Evolutionary conservation across 441 rosid species (phyloP), one percentile per base, ranked within the genome.

Genomic region (Populus tomentosa): DNA sequence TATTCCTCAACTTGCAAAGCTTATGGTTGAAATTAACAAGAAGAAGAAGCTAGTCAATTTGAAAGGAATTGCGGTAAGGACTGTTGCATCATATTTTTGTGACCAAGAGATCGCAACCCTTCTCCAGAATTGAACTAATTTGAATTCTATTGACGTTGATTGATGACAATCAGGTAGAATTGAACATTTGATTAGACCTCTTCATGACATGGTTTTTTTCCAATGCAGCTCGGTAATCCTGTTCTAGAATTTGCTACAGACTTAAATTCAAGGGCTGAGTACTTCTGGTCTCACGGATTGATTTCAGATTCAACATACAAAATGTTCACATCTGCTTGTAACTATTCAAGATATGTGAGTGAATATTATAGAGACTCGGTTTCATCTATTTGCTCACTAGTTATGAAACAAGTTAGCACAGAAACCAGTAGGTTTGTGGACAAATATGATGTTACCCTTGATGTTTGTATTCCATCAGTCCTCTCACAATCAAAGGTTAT

Each of bases 361-460:
- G 99, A 96, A 86, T 94, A 91, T 79, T 93, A 94, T 35, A 87
- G 95, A 80, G 98, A 91, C 69, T 83, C 88, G 18, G 85, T 96
- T 83, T 94, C 98, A 73, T 83, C 88, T 74, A 79, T 88, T 20
- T 96, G 99, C 80, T 85, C 92, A 13, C 87, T 78, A 74, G 98
- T 96, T 77, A 94, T 94, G 97, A 86, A 85, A 50, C 94, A 82
- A 83, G 99, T 94, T 67, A 88, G 81, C 73, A 88, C 77, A 36
- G 99, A 96, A 85, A 94, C 97, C 2, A 96, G 99, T 83, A 86
- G 92, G 78, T 96, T 94, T 72, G 97, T 96, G 10, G 98, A 96
- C 84, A 96, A 94, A 78, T 96, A 96, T 77, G 99, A 96, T 81
- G 98, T 96, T 38, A 96, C 97, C 7, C 97, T 96, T 21, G 99